Evolutionary conservation across 2,329 filamentous ascomycete genomes (phyloP), one percentile per base, ranked within the genome.

Genomic region (Colletotrichum orbiculare): DNA sequence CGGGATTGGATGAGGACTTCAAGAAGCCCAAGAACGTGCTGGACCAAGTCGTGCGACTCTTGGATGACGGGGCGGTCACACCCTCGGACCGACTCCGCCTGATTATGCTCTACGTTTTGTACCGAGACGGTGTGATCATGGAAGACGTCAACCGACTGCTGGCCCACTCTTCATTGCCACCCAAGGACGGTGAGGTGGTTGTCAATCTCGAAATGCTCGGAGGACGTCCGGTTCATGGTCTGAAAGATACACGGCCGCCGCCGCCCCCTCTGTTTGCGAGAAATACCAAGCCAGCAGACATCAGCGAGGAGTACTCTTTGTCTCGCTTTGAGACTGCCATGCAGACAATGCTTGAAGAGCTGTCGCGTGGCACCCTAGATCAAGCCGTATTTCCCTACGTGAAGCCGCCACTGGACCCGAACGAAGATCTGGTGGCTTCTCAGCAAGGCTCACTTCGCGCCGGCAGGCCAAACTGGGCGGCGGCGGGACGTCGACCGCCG

Each of bases 391-490:
- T 94, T 70, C 92, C 92, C 1, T 93, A 91, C 67, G 87, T 91
- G 63, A 90, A 91, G 66, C 90, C 90, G 5, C 89, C 91, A 6
- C 78, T 89, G 45, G 89, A 90, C 70, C 82, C 84, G 13, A 85
- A 87, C 67, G 85, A 87, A 62, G 87, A 90, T 65, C 78, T 87
- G 42, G 73, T 87, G 48, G 81, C 83, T 6, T 82, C 79, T 4
- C 79, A 86, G 34, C 85, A 92, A 69, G 88, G 91, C 11, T 98
- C 95, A 12, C 85, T 99, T 33, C 91, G 96, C 63, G 92, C 93
- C 9, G 94, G 94, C 13, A 96, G 97, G 73, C 96, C 95, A 2
- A 97, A 94, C 46, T 99, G 96, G 96, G 96, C 96, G 2, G 92
- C 93, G 57, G 90, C 92, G 9, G 89, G 93, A 47, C 85, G 91